Evolutionary conservation across 2,329 filamentous ascomycete genomes (phyloP), one percentile per base, ranked within the genome.

Genomic region (Xylariaceae sp.): DNA sequence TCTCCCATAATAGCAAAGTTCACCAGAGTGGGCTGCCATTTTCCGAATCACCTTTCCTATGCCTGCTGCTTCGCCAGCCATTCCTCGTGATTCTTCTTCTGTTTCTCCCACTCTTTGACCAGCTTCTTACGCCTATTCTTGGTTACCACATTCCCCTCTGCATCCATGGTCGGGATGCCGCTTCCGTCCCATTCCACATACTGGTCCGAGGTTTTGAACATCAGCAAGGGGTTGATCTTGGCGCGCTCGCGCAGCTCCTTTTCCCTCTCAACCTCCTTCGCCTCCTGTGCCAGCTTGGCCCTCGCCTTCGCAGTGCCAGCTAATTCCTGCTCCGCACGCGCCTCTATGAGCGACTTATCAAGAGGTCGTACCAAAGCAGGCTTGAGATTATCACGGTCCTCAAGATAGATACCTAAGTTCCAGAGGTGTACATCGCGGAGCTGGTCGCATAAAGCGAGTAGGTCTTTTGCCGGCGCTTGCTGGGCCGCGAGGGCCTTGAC

Each of bases 51-150:
- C 15, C 8, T 35, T 35, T 22, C 8, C n/a, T 35, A 35, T 35
- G 34, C 18, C 18, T 35, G 22, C 38, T 47, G 35, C 33, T 19
- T 47, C 32, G 32, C 35, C 19, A 39, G 36, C 45, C 42, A 47
- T 29, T 45, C 39, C 42, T 47, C 38, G 18, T 47, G 39, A 22
- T 13, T 39, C 42, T 42, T 39, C 34, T 42, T 47, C 38, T 47
- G 42, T 13, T 18, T 41, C n/a, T 47, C 42, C 45, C 45, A 44
- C 29, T 44, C 32, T 28, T 42, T 47, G 19, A 38, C 32, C 9
- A 47, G 36, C 26, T 47, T 47, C 45, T 44, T 47, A 28, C 45
- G 45, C 36, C 17, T 44, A 8, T 39, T 47, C 15, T 44, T 47
- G 29, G 42, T 39, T 12, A 47, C 22, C 28, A 22, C 28, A 37